Conservation (phyloP, 352 stramenopile genomes). For the Pelagophyceae sp. region DNA sequence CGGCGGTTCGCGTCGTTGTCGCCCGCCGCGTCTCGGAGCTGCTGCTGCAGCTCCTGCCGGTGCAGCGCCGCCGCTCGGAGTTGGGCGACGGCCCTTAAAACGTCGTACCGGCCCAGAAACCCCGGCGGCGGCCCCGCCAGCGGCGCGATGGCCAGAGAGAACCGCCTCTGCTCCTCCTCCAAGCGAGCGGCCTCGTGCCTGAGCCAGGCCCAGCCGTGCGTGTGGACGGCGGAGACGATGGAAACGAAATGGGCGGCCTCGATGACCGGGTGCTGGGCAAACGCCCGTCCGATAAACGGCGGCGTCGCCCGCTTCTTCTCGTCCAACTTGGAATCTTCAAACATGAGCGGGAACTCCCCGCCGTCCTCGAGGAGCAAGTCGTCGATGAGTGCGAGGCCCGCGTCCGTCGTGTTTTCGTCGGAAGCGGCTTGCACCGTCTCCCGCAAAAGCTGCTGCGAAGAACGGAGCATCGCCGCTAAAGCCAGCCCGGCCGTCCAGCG, state of each 20-base stretch:
- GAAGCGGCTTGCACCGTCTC: background rate
- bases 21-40: too few species aligned
- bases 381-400: background rate
- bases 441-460: too few species aligned
- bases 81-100: background rate
- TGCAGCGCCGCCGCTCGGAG: background rate
- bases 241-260: background rate
- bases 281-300: background rate
- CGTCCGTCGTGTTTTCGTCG: background rate
- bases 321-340: too few species aligned
- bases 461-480: background rate
- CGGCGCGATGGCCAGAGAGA: background rate
- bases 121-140: background rate
- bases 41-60: too few species aligned
- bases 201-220: conserved; percentile 4
- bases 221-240: background rate
- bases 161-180: background rate
- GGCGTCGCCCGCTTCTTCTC: too few species aligned
- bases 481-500: background rate
- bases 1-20: background rate
- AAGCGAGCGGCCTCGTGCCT: background rate
- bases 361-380: background rate
- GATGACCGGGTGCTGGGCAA: background rate
- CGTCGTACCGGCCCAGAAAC: background rate
- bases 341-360: too few species aligned